phyloP scores from a whole-genome alignment of 1,284 basidiomycete genomes.

The Sporisorium sorghi region DNA sequence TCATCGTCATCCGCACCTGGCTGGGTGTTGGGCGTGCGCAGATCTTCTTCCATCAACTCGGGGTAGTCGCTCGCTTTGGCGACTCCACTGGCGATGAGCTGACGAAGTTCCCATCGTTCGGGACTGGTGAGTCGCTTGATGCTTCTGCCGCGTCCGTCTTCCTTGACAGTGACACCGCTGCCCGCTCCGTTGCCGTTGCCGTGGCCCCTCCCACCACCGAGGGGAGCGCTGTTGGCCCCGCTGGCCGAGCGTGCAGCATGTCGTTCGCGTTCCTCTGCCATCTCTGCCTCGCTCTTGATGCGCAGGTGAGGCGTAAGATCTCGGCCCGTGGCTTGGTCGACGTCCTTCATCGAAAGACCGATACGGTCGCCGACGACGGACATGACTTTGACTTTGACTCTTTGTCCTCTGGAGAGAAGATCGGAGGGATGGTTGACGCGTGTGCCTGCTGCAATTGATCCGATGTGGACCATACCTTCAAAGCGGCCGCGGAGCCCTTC shows the following conservation, averaged over 20 bases:
- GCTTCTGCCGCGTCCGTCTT: slow-evolving; percentile 53
- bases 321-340: slow-evolving; percentile 87
- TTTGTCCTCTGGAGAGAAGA: slow-evolving; percentile 83
- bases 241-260: slow-evolving; percentile 60
- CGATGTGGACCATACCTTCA: slow-evolving; percentile 96
- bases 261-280: slow-evolving; percentile 51
- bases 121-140: slow-evolving; percentile 94
- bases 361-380: slow-evolving; percentile 84
- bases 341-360: slow-evolving; percentile 95
- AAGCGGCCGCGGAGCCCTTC: slow-evolving; percentile 86
- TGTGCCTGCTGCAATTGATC: slow-evolving; percentile 80
- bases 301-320: slow-evolving; percentile 93
- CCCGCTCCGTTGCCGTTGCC: slow-evolving; percentile 27
- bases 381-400: slow-evolving; percentile 85
- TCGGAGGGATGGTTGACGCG: slow-evolving; percentile 89
- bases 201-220: slow-evolving; percentile 50
- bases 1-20: slow-evolving; percentile 56
- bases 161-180: slow-evolving; percentile 50
- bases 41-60: slow-evolving; percentile 81
- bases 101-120: slow-evolving; percentile 99
- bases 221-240: slow-evolving; percentile 72
- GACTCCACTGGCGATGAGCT: slow-evolving; percentile 94
- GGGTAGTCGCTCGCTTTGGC: slow-evolving; percentile 94
- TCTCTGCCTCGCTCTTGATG: slow-evolving; percentile 90
- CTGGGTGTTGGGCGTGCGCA: slow-evolving; percentile 56